Evolutionary conservation across 164 flowering plant genomes (phyloP).

Genomic region (Euptelea pleiosperma): DNA sequence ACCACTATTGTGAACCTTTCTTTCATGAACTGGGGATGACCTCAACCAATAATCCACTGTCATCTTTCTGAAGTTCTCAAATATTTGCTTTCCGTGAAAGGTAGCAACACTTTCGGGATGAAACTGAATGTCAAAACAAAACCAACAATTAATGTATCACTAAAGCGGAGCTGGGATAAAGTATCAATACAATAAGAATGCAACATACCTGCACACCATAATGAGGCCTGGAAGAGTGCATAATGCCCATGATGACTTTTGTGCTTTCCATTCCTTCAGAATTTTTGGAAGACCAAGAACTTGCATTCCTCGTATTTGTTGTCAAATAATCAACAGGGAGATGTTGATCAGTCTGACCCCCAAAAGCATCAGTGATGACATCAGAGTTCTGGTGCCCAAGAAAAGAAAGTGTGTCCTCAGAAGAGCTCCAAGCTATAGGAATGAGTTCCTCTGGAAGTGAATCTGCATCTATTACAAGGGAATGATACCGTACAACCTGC

Average conservation of each 20-base stretch:
- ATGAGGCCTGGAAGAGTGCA: constrained; percentile 87
- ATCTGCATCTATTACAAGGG: constrained; percentile 72
- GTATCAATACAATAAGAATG: constrained; percentile 13
- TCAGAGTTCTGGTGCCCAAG: constrained; percentile 29
- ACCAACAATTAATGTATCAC: constrained; percentile 3
- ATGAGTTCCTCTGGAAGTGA: constrained; percentile 77
- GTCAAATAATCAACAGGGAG: constrained; percentile 13
- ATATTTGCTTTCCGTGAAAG: constrained; percentile 66
- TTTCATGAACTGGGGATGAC: constrained; percentile 28
- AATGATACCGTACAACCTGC: constrained; percentile 98
- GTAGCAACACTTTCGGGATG: constrained; percentile 99
- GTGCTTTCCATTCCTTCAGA: constrained; percentile 18
- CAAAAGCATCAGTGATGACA: constrained; percentile 21
- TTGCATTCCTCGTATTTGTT: constrained; percentile 21
- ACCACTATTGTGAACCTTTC: constrained; percentile 48
- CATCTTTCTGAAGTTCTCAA: constrained; percentile 75
- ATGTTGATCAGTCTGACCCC: constrained; percentile 9
- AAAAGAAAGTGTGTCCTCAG: constrained; percentile 45
- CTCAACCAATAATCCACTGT: constrained; percentile 73
- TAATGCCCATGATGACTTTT: constrained; percentile 79
- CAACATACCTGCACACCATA: constrained; percentile 83
- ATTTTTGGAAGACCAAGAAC: constrained; percentile 19
- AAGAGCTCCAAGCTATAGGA: constrained; percentile 90
- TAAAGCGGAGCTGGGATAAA: neutral
- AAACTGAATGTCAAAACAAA: constrained; percentile 51